Conservation (phyloP, 2,329 filamentous ascomycete species). For the Cylindrodendrum hubeiense region DNA sequence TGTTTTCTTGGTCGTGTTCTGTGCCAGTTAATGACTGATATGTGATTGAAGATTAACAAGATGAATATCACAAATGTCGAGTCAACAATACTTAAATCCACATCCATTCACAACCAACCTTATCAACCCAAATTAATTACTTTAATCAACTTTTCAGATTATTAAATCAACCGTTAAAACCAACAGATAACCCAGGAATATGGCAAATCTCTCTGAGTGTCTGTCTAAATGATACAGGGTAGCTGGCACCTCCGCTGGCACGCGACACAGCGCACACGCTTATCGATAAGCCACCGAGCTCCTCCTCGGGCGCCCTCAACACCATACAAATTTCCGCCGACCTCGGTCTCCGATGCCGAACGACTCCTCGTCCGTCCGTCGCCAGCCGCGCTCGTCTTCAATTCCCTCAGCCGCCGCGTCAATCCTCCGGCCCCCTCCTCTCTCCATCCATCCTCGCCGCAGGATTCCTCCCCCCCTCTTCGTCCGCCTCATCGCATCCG, state of each 20-base stretch:
- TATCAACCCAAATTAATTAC: no score
- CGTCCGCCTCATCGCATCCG: not conserved
- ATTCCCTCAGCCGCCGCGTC: slow-evolving; percentile 11
- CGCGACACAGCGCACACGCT: slow-evolving; percentile 9
- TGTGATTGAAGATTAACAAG: no score
- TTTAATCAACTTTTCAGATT: not conserved
- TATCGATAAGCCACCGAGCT: slow-evolving; percentile 43
- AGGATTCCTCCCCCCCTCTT: not conserved
- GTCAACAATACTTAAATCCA: no score
- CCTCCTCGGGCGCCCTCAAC: slow-evolving; percentile 20
- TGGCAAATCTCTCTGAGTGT: no score
- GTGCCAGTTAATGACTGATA: no score
- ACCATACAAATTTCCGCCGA: slow-evolving; percentile 37
- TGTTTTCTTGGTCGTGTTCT: no score
- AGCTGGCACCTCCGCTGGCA: not conserved
- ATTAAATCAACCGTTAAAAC: no score
- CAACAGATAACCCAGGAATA: not conserved
- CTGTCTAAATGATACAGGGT: slow-evolving; percentile 10
- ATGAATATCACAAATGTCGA: no score
- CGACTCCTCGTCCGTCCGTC: slow-evolving; percentile 7
- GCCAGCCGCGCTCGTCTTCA: not conserved
- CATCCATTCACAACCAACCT: no score
- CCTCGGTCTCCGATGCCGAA: slow-evolving; percentile 41
- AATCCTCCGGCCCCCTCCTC: slow-evolving; percentile 5
- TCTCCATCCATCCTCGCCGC: not conserved